Conservation (phyloP, 768 basidiomycete genomes). For the Trichaptum fuscoviolaceum region DNA sequence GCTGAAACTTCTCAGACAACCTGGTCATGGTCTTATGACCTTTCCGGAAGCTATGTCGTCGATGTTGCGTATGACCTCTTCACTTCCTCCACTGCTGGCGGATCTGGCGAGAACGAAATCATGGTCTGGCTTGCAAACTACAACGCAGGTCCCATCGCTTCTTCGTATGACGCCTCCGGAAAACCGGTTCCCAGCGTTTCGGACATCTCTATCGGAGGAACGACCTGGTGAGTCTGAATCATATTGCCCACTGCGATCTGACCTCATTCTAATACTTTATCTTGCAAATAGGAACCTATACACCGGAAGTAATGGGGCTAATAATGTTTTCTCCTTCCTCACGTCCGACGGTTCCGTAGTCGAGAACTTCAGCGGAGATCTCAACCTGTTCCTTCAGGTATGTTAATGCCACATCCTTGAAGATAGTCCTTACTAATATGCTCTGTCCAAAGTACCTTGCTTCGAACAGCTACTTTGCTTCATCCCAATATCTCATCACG, state of each 20-base stretch:
- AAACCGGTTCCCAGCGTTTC: constrained; percentile 40
- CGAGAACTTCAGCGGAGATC: constrained; percentile 50
- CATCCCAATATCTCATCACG: constrained; percentile 52
- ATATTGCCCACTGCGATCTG: neutral
- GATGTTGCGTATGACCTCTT: constrained; percentile 63
- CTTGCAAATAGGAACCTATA: constrained; percentile 44
- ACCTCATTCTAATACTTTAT: neutral
- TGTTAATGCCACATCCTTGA: neutral
- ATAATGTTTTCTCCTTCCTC: constrained; percentile 34
- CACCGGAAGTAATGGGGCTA: constrained; percentile 46
- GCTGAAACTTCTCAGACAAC: constrained; percentile 28
- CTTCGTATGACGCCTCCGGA: constrained; percentile 39
- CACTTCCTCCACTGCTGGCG: constrained; percentile 46
- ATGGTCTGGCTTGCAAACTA: constrained; percentile 65
- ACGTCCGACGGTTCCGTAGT: constrained; percentile 30
- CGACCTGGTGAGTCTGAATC: constrained; percentile 37
- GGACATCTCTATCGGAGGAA: constrained; percentile 41
- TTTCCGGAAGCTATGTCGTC: constrained; percentile 38
- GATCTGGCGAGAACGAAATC: constrained; percentile 40
- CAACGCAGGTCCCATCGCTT: constrained; percentile 55
- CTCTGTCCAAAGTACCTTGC: constrained; percentile 43
- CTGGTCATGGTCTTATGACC: constrained; percentile 53
- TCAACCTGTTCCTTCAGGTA: constrained; percentile 49
- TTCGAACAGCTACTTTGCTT: constrained; percentile 35
- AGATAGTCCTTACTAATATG: neutral